phyloP scores from a whole-genome alignment of 306 rosid species.

The Luffa acutangula region DNA sequence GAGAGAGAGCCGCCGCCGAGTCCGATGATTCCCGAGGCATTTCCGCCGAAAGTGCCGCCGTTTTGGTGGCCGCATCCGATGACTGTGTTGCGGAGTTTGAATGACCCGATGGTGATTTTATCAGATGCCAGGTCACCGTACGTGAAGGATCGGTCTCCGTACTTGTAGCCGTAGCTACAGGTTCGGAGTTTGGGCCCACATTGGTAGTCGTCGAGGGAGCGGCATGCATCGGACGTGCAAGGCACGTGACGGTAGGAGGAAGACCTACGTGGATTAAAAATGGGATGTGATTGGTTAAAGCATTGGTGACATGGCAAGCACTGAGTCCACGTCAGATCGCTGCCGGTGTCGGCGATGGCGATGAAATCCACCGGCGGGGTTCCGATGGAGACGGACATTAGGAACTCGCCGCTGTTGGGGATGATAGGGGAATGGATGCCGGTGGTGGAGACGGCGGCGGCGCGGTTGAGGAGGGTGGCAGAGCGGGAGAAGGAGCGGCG shows the following conservation, averaged over 20 bases:
- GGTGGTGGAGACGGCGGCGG: not conserved
- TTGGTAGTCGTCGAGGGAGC: not conserved
- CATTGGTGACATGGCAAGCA: constrained; percentile 44
- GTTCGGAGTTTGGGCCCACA: not conserved
- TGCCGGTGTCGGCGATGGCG: constrained; percentile 54
- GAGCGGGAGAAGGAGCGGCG: constrained; percentile 31
- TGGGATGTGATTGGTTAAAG: constrained; percentile 31
- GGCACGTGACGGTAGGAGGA: constrained; percentile 23
- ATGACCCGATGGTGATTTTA: constrained; percentile 17
- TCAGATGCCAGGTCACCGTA: constrained; percentile 33
- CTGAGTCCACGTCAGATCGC: constrained; percentile 58
- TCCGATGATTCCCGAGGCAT: constrained; percentile 34
- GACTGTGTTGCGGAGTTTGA: constrained; percentile 3
- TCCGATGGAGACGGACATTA: constrained; percentile 40
- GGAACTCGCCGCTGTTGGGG: constrained; percentile 30
- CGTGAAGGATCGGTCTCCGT: constrained; percentile 39
- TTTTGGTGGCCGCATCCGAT: constrained; percentile 42
- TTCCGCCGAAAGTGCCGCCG: constrained; percentile 27
- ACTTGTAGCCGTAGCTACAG: constrained; percentile 21
- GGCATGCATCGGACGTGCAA: constrained; percentile 19
- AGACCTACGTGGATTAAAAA: constrained; percentile 34
- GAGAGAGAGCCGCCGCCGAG: constrained; percentile 44
- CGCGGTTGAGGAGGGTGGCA: not conserved
- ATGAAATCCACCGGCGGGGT: constrained; percentile 30
- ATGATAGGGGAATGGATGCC: constrained; percentile 6